Evolutionary conservation across 2,329 filamentous ascomycete species (phyloP).

Genomic region (Ascocoryne sarcoides): DNA sequence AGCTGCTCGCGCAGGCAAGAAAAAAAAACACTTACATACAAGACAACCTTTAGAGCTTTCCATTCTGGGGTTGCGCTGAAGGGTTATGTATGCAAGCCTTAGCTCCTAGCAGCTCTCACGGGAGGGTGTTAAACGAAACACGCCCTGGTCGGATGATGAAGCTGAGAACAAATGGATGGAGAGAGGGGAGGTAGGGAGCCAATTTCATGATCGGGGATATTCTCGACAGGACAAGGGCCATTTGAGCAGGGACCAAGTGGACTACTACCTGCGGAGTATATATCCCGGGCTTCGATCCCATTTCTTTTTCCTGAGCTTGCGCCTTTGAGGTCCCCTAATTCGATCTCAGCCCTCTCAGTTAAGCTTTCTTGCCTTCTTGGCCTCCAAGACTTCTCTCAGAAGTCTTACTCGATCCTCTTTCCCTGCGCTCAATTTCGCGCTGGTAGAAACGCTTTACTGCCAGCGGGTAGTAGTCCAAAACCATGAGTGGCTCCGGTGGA

Average conservation of each 20-base stretch:
- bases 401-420: slow-evolving; percentile 1
- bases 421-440: slow-evolving; percentile 16
- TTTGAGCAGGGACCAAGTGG: slow-evolving; percentile 1
- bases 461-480: slow-evolving; percentile 25
- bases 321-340: slow-evolving; percentile 13
- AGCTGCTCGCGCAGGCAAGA: too few relatives aligned
- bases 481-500: slow-evolving; percentile 27
- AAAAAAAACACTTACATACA: too few relatives aligned
- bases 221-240: slow-evolving; percentile 1
- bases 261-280: slow-evolving; percentile 11
- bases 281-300: slow-evolving; percentile 22
- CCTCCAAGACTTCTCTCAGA: slow-evolving; percentile 3
- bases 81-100: too few relatives aligned
- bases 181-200: background rate
- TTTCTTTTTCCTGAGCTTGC: slow-evolving; percentile 20
- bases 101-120: too few relatives aligned
- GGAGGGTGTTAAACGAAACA: slow-evolving; percentile 7
- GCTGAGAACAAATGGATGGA: background rate
- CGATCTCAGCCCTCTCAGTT: slow-evolving; percentile 5
- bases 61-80: too few relatives aligned
- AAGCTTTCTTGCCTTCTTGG: slow-evolving; percentile 2
- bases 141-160: slow-evolving; percentile 2
- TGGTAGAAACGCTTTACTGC: slow-evolving; percentile 23
- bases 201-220: background rate
- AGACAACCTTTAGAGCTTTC: too few relatives aligned